phyloP scores from a whole-genome alignment of 75 land plant genomes.

The Picea sitchensis region DNA sequence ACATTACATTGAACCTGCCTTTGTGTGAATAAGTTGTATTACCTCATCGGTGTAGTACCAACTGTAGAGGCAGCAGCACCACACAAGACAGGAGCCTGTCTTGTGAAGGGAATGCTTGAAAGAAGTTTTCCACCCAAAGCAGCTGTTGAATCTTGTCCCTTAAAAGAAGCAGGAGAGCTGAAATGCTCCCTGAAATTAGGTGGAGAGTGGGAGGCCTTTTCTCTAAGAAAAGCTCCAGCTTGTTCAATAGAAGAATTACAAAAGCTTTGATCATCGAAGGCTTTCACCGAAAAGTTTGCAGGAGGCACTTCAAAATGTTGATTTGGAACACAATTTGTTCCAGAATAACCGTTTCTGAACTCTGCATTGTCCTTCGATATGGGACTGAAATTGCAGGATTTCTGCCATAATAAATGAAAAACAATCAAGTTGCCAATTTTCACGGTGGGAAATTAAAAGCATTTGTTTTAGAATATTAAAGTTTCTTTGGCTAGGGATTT shows the following conservation, averaged over 20 bases:
- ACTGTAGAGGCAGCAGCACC: neutral
- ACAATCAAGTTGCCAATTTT: neutral
- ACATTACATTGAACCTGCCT: neutral
- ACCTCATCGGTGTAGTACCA: neutral
- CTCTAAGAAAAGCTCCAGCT: neutral
- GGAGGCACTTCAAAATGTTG: conserved; percentile 8
- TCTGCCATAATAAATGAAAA: conserved; percentile 6
- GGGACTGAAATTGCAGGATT: neutral
- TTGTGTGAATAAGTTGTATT: neutral
- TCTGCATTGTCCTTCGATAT: neutral
- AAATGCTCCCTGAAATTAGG: neutral
- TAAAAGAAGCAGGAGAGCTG: neutral
- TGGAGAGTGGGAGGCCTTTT: neutral
- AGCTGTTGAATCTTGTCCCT: neutral
- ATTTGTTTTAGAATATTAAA: neutral
- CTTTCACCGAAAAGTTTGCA: neutral
- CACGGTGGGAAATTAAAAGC: neutral
- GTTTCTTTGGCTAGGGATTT: neutral
- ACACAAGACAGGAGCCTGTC: conserved; percentile 3
- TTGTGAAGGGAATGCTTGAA: neutral
- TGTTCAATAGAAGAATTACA: neutral
- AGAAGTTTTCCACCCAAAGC: neutral
- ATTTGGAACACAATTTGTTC: conserved; percentile 1
- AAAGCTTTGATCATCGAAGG: neutral
- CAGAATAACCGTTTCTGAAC: neutral